Conservation (phyloP, 768 basidiomycete genomes). For the Strobilomyces dryophilus region DNA sequence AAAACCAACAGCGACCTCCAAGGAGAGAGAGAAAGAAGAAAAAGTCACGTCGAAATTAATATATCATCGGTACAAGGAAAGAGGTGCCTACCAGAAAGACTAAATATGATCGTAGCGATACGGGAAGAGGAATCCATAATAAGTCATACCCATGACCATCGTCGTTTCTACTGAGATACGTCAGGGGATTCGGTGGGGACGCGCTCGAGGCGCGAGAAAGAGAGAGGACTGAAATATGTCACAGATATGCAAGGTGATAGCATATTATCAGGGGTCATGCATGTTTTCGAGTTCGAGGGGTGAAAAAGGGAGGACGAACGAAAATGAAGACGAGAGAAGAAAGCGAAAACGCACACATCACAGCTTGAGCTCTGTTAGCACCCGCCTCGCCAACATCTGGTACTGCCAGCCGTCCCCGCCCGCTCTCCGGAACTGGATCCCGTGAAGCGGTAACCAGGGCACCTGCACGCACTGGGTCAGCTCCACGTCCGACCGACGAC, state of each 20-base stretch:
- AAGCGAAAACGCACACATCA: slow-evolving; percentile 31
- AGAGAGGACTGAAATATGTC: slow-evolving; percentile 14
- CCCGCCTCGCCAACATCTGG: slow-evolving; percentile 88
- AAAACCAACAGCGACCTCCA: neutral
- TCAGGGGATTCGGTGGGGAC: neutral
- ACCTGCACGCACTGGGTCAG: slow-evolving; percentile 47
- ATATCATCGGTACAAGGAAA: neutral
- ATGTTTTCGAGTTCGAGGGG: slow-evolving; percentile 2
- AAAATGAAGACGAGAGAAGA: neutral
- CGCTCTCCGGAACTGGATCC: slow-evolving; percentile 89
- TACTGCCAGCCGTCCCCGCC: slow-evolving; percentile 97
- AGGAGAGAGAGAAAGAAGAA: neutral
- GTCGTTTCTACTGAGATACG: slow-evolving; percentile 3
- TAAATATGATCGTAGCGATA: neutral
- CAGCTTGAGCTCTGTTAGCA: slow-evolving; percentile 84
- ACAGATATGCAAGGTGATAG: slow-evolving; percentile 15
- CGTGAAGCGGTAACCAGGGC: slow-evolving; percentile 88
- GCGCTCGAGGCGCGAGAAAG: neutral
- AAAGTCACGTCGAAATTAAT: neutral
- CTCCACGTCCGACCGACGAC: neutral
- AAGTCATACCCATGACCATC: neutral
- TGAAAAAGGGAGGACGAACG: neutral
- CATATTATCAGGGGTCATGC: slow-evolving; percentile 23
- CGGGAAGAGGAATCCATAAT: neutral
- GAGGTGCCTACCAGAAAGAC: neutral